A percentile compares a stretch with the other conserved stretches of the same genome.
These are phyloP conservation scores for Aurifilum marmelostoma DNA, from an alignment of 2,329 filamentous ascomycete species.

Conservation along the genomic window DNA sequence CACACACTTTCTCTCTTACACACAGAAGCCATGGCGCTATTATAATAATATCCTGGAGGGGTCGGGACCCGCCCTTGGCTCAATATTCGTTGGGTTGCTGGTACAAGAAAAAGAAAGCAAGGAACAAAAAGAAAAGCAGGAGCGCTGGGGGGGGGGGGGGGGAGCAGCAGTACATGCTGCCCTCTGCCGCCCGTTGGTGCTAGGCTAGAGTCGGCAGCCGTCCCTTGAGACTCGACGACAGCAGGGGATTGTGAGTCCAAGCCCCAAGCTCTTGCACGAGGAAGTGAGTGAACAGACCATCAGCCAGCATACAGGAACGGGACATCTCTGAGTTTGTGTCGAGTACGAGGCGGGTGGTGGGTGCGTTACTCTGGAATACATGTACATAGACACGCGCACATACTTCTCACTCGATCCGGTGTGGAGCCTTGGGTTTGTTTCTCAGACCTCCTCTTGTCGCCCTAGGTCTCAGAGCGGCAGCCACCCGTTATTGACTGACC, in stretches of 20 bases:
- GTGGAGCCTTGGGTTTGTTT: not conserved
- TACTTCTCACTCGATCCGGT: not conserved
- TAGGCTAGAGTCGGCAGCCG: not conserved
- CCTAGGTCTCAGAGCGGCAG: slow-evolving; percentile 19
- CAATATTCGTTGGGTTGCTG: not conserved
- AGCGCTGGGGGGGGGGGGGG: no score
- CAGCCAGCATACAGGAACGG: not conserved
- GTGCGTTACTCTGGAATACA: not conserved
- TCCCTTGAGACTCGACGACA: not conserved
- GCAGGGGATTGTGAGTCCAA: not conserved
- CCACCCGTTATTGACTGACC: slow-evolving; percentile 8
- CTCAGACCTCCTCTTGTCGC: slow-evolving; percentile 11
- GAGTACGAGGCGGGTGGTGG: not conserved
- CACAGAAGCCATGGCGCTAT: not conserved
- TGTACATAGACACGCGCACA: not conserved
- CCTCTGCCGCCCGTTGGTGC: not conserved
- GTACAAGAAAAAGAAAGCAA: not conserved
- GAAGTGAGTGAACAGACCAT: no score
- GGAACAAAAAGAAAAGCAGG: no score
- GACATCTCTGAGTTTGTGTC: not conserved
- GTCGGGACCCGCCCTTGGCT: not conserved
- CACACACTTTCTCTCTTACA: not conserved
- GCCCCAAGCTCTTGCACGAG: not conserved
- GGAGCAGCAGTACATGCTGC: not conserved
- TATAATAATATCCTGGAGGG: not conserved